Conservation (phyloP, 2,329 filamentous ascomycete species). For the Diaporthe humulicola region DNA sequence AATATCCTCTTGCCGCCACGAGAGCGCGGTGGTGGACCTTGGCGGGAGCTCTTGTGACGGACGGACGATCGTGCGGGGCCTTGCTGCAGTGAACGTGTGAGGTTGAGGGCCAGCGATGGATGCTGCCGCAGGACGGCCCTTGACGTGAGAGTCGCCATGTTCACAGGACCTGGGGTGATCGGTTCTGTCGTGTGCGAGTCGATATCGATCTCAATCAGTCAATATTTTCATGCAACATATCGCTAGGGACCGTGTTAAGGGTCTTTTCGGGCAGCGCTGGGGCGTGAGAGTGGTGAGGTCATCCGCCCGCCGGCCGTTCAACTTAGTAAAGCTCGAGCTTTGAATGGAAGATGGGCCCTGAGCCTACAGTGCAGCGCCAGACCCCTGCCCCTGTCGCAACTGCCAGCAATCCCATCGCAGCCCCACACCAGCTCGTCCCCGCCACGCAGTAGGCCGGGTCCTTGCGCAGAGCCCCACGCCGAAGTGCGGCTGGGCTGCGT, state of each 20-base stretch:
- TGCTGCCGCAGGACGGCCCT: constrained; percentile 32
- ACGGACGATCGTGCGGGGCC: constrained; percentile 19
- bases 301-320: constrained; percentile 16
- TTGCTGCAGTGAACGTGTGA: constrained; percentile 9
- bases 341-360: constrained; percentile 34
- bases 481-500: constrained; percentile 17
- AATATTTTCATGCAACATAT: neutral
- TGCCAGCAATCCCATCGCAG: constrained; percentile 19
- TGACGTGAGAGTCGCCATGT: constrained; percentile 34
- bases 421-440: constrained; percentile 28
- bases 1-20: constrained; percentile 11
- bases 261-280: constrained; percentile 10
- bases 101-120: constrained; percentile 15
- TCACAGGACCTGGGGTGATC: neutral
- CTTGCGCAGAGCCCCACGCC: constrained; percentile 34
- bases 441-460: constrained; percentile 9
- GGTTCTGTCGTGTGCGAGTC: neutral
- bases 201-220: neutral
- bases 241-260: neutral
- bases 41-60: constrained; percentile 33
- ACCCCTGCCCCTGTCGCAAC: neutral
- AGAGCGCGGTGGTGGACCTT: constrained; percentile 23
- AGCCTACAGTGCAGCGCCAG: neutral
- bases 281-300: constrained; percentile 37
- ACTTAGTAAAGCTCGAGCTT: constrained; percentile 38